Conservation (phyloP, 176 grass and related monocot species). For the Lolium rigidum region DNA sequence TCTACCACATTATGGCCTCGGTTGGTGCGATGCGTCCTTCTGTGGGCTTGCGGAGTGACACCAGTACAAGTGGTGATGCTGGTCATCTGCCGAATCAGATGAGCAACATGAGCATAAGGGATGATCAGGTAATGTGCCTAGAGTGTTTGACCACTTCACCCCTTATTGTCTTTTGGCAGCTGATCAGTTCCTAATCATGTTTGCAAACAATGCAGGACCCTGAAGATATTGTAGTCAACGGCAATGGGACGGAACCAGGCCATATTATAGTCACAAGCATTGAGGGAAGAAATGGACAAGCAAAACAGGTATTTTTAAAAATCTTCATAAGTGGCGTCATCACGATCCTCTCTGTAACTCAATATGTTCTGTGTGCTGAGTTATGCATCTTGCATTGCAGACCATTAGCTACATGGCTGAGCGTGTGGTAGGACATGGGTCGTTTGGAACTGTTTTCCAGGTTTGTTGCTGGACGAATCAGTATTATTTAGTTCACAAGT, state of each 20-base stretch:
- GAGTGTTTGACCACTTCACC: neutral
- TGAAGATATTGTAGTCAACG: slow-evolving; percentile 82
- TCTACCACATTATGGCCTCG: slow-evolving; percentile 62
- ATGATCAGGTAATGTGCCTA: slow-evolving; percentile 71
- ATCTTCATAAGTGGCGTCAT: neutral
- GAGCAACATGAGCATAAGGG: slow-evolving; percentile 80
- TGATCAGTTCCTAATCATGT: slow-evolving; percentile 17
- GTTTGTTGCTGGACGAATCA: slow-evolving; percentile 44
- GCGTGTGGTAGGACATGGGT: slow-evolving; percentile 75
- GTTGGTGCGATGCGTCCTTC: slow-evolving; percentile 50
- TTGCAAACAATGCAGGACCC: slow-evolving; percentile 52
- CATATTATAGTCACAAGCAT: slow-evolving; percentile 95
- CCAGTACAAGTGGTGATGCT: slow-evolving; percentile 37
- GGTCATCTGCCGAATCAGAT: slow-evolving; percentile 69
- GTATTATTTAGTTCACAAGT: neutral
- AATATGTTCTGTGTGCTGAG: slow-evolving; percentile 19
- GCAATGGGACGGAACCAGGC: slow-evolving; percentile 83
- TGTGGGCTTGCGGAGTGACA: slow-evolving; percentile 55
- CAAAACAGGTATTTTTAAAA: slow-evolving; percentile 65
- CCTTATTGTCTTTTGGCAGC: slow-evolving; percentile 4
- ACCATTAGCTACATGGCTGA: slow-evolving; percentile 88
- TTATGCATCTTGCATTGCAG: slow-evolving; percentile 51
- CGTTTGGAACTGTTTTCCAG: slow-evolving; percentile 87
- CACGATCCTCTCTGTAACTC: neutral
- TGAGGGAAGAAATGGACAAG: slow-evolving; percentile 79